phyloP scores from a whole-genome alignment of 73 alveolate genomes.

The Paramecium biaurelia region DNA sequence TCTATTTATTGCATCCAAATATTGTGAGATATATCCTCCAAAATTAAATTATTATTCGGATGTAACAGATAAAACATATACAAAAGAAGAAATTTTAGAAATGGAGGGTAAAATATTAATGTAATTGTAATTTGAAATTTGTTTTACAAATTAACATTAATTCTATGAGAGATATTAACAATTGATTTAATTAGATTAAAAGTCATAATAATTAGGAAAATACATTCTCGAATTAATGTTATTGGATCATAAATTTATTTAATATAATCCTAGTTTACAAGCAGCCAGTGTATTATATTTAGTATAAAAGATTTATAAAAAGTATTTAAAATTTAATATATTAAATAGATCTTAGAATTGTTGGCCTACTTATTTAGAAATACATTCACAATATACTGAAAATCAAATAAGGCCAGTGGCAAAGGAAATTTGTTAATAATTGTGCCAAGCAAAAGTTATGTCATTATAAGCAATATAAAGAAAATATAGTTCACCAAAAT shows the following conservation, averaged over 20 bases:
- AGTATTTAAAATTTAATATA: not conserved
- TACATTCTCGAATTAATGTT: constrained; percentile 71
- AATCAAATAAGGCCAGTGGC: not conserved
- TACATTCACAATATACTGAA: not conserved
- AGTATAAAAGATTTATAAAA: constrained; percentile 44
- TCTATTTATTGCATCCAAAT: constrained; percentile 82
- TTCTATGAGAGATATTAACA: constrained; percentile 69
- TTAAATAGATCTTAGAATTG: not conserved
- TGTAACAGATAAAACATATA: constrained; percentile 77
- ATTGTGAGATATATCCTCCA: constrained; percentile 87
- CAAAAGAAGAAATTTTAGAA: constrained; percentile 72
- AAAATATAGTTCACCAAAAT: constrained; percentile 19
- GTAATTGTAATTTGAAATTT: constrained; percentile 72
- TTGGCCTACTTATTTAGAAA: constrained; percentile 1
- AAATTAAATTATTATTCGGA: constrained; percentile 76
- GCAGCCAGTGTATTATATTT: constrained; percentile 61
- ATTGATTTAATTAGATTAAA: constrained; percentile 63
- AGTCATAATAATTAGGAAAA: constrained; percentile 69
- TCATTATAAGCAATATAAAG: not conserved
- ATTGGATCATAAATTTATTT: constrained; percentile 66
- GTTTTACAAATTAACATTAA: constrained; percentile 69
- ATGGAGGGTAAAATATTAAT: constrained; percentile 81
- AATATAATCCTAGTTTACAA: constrained; percentile 66
- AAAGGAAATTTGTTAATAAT: not conserved
- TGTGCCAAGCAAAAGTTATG: not conserved